Conservation (phyloP, 257 asterid genomes). For the Petunia axillaris region DNA sequence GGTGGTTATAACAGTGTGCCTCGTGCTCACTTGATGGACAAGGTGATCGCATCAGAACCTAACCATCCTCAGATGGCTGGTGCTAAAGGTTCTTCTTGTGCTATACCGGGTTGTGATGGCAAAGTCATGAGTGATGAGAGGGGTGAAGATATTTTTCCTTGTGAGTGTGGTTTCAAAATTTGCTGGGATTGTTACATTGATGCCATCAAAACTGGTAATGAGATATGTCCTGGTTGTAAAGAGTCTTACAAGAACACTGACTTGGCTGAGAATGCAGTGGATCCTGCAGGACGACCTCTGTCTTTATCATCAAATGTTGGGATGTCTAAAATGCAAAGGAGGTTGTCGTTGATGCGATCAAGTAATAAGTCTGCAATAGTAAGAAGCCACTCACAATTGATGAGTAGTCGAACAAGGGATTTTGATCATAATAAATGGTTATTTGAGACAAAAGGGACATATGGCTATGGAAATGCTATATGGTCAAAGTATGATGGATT, state of each 20-base stretch:
- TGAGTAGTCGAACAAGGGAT: constrained; percentile 77
- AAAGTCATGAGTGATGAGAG: constrained; percentile 75
- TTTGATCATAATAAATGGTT: constrained; percentile 79
- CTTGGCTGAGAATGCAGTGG: constrained; percentile 43
- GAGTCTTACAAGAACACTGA: constrained; percentile 72
- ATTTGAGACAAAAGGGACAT: constrained; percentile 82
- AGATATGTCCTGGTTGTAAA: constrained; percentile 86
- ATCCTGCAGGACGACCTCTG: constrained; percentile 47
- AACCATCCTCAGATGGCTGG: constrained; percentile 93
- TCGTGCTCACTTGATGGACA: constrained; percentile 91
- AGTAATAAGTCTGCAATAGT: constrained; percentile 52
- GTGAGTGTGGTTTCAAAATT: constrained; percentile 85
- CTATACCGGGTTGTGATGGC: constrained; percentile 80
- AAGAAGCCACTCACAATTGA: constrained; percentile 60
- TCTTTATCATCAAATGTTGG: constrained; percentile 60
- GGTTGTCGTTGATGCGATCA: constrained; percentile 76
- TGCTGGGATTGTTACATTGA: constrained; percentile 75
- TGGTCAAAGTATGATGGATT: constrained; percentile 75
- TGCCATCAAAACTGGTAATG: constrained; percentile 72
- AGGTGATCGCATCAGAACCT: constrained; percentile 80
- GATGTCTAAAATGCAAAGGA: constrained; percentile 76
- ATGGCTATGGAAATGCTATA: constrained; percentile 86
- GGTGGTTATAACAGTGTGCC: constrained; percentile 83
- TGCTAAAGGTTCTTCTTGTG: constrained; percentile 74
- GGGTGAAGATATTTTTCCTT: constrained; percentile 34